phyloP scores from a whole-genome alignment of 371 early-diverging fungal genomes.

The Syncephalastrum contaminatum region DNA sequence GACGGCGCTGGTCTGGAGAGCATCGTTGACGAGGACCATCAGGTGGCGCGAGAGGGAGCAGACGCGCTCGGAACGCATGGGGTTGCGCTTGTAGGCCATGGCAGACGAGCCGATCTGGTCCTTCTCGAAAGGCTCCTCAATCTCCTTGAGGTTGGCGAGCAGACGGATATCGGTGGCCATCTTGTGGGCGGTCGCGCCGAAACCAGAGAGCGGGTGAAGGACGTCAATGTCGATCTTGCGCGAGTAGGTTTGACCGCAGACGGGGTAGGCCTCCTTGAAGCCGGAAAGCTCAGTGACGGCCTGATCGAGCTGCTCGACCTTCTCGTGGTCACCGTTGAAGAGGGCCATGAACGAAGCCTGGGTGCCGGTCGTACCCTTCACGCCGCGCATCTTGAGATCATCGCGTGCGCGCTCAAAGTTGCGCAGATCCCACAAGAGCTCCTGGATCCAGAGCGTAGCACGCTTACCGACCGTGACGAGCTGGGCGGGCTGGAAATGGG shows the following conservation, averaged over 20 bases:
- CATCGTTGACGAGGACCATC: constrained; percentile 88
- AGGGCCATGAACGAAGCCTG: constrained; percentile 97
- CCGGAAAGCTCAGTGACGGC: constrained; percentile 89
- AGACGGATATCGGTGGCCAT: constrained; percentile 96
- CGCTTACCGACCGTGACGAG: constrained; percentile 98
- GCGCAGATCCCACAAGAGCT: constrained; percentile 93
- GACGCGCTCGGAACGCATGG: constrained; percentile 97
- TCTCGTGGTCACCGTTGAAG: constrained; percentile 93
- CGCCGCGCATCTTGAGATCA: constrained; percentile 93
- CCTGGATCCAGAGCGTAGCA: constrained; percentile 94
- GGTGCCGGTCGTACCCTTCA: constrained; percentile 98
- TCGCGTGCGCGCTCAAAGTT: constrained; percentile 88
- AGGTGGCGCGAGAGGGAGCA: constrained; percentile 96
- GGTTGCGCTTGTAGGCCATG: constrained; percentile 99
- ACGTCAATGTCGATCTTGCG: constrained; percentile 97
- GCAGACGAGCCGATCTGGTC: constrained; percentile 98
- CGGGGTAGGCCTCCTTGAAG: constrained; percentile 83
- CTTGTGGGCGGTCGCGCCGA: constrained; percentile 96
- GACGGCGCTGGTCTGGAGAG: constrained; percentile 85
- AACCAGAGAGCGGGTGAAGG: constrained; percentile 82
- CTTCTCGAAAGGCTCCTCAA: constrained; percentile 98
- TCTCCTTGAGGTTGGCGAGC: constrained; percentile 94
- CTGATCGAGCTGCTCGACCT: constrained; percentile 88
- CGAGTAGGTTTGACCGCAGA: constrained; percentile 97
- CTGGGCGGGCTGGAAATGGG: constrained; percentile 98